Conservation (phyloP, 371 early-diverging fungal genomes). For the Lichtheimia hyalospora region DNA sequence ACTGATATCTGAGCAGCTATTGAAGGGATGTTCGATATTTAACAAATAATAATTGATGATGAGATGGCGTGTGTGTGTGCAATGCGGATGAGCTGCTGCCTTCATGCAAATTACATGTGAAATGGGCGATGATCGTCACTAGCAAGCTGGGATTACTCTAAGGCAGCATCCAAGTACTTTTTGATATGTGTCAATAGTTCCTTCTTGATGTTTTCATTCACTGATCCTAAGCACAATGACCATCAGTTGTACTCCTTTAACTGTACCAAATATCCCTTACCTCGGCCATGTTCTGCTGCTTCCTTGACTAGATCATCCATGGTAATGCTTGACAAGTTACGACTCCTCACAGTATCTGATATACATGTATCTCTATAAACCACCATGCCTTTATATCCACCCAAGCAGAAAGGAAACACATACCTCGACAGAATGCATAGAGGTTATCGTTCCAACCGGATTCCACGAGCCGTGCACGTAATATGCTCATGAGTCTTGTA, state of each 20-base stretch:
- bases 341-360: conserved; percentile 14
- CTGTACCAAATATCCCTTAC: conserved; percentile 1
- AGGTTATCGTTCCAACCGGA: conserved; percentile 19
- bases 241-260: no score
- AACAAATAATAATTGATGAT: no score
- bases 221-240: conserved; percentile 9
- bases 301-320: conserved; percentile 17
- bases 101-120: no score
- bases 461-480: conserved; percentile 17
- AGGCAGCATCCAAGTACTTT: conserved; percentile 12
- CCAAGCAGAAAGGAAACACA: neutral
- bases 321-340: conserved; percentile 12
- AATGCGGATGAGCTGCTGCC: no score
- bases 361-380: neutral
- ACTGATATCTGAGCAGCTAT: no score
- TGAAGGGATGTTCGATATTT: no score
- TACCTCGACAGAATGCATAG: conserved; percentile 21
- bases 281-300: conserved; percentile 16
- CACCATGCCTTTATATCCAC: neutral
- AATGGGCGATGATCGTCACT: no score
- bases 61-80: no score
- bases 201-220: conserved; percentile 20
- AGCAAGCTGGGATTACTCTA: neutral
- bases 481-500: conserved; percentile 12
- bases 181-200: conserved; percentile 21